phyloP scores from a whole-genome alignment of 169 alveolate species.

The Miamiensis avidus region DNA sequence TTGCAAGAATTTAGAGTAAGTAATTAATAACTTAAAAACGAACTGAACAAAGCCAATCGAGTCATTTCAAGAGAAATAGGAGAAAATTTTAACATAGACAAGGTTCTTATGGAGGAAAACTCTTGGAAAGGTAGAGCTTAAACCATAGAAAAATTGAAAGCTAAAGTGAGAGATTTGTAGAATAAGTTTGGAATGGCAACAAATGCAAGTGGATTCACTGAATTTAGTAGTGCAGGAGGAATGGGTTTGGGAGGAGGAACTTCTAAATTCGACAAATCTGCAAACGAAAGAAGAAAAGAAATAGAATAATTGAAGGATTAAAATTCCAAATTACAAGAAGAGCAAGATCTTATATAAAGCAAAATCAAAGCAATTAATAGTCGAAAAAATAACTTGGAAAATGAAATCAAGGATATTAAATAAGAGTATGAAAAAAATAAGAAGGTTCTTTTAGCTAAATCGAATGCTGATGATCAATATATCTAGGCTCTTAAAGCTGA shows the following conservation, averaged over 20 bases:
- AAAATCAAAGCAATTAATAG: slow-evolving; percentile 31
- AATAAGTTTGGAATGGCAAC: slow-evolving; percentile 20
- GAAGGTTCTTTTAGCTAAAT: slow-evolving; percentile 19
- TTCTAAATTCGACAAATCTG: not conserved
- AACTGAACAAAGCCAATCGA: slow-evolving; percentile 29
- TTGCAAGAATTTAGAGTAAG: slow-evolving; percentile 25
- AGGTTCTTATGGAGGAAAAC: slow-evolving; percentile 28
- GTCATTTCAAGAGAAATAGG: slow-evolving; percentile 32
- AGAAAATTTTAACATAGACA: slow-evolving; percentile 24
- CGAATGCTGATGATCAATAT: slow-evolving; percentile 29
- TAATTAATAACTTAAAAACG: slow-evolving; percentile 16
- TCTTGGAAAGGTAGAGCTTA: slow-evolving; percentile 39
- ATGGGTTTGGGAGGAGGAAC: not conserved
- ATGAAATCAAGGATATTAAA: slow-evolving; percentile 30
- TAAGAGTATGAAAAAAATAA: slow-evolving; percentile 36
- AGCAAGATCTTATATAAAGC: slow-evolving; percentile 14
- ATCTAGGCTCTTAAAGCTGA: slow-evolving; percentile 25
- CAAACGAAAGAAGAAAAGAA: not conserved
- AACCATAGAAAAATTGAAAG: slow-evolving; percentile 30
- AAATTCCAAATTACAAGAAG: slow-evolving; percentile 1
- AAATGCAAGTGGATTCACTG: not conserved
- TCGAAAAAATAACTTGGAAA: slow-evolving; percentile 25
- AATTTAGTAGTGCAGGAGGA: not conserved
- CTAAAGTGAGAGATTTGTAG: slow-evolving; percentile 30
- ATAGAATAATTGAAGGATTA: slow-evolving; percentile 19